Base-by-base conservation (phyloP, 176 grass and related monocot genomes). In the Rhipidocladum racemiflorum region DNA sequence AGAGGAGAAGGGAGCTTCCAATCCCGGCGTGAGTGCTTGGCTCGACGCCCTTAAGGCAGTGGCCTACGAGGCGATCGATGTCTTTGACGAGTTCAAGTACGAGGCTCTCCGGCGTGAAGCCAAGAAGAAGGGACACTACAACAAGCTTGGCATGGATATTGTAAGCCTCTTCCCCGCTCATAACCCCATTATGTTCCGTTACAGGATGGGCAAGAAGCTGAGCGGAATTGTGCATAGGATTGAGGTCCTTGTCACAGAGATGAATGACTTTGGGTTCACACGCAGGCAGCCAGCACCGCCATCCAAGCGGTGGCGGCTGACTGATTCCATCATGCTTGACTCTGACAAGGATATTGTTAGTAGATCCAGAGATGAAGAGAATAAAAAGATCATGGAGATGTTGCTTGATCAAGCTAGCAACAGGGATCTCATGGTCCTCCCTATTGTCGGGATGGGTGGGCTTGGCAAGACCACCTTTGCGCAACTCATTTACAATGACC, bases 201-300 rank as follows among this genome's bases (percentile, higher is more conserved):
- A 64, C 9, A 78, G 1, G 20, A 78, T 78, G 75, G 40, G 16
- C 9, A 30, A 28, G 4, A 85, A 81, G 61, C 34, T 89, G n/a
- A 34, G 39, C 1, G 3, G 28, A 20, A 27, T 85, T 42, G 4
- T 85, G 0, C 5, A 40, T 1, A 75, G 2, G 0, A 6, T 86
- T 5, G 30, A 86, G 1, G 43, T 21, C 0, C 49, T 86, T 9
- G 46, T 62, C 0, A 21, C 53, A 2, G 21, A 90, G 1, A 44
- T 13, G 42, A 11, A 44, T 12, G 42, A 0, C 10, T 44, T 44
- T 44, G 10, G 42, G 10, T 48, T 48, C 16, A 62, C 6, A 14
- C 18, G 6, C 1, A 38, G 0, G 10, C 27, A 10, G 4, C 32
- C 53, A 51, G 2, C 4, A 6, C 75, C 17, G 0, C 9, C 0